Base-by-base conservation (phyloP, 257 asterid species). In the Solanum clarkiae region DNA sequence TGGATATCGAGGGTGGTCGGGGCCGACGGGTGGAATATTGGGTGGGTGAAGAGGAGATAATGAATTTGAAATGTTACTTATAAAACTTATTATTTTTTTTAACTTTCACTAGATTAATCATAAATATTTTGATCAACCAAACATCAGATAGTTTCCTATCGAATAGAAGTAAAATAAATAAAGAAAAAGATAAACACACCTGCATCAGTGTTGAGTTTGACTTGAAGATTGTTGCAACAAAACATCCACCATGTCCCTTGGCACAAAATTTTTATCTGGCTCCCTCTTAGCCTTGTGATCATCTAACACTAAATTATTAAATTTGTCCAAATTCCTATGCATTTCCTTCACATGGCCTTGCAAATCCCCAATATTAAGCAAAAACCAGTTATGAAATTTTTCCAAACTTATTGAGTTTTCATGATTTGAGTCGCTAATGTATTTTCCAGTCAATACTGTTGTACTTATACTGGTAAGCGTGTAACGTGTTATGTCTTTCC, bases 311-410 rank as follows among this genome's bases (percentile, higher is more conserved):
- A 42, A 6, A 26, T 87, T 77, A 26, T 18, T 82, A 88, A 91
- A 90, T 79, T 51, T 82, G 40, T 92, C 95, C 1, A 88, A 10
- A 24, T 66, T 90, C 79, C 84, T 84, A 20, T 32, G 7, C 56
- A 90, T 53, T 18, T 66, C 84, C 87, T 86, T 89, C 10, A 81
- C 90, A 84, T 90, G 86, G 6, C 92, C 93, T 44, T 90, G 92
- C 7, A 91, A 91, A 20, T 91, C 95, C 29, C 93, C 93, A 4
- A 88, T 90, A 69, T 85, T 84, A 7, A 92, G 88, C 22, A 29
- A 24, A 63, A 91, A 49, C 92, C 89, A 88, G 88, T 86, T 89
- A n/a, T 87, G 89, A 92, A 90, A 68, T 17, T 86, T 91, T 42
- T 84, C 86, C 47, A 70, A 12, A 36, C 53, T 82, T 62, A 87